Percentiles rank a stretch among this genome's conserved stretches.
Evolutionary conservation across 2,329 filamentous ascomycete genomes (phyloP).

Genomic region (Alternaria triticina): DNA sequence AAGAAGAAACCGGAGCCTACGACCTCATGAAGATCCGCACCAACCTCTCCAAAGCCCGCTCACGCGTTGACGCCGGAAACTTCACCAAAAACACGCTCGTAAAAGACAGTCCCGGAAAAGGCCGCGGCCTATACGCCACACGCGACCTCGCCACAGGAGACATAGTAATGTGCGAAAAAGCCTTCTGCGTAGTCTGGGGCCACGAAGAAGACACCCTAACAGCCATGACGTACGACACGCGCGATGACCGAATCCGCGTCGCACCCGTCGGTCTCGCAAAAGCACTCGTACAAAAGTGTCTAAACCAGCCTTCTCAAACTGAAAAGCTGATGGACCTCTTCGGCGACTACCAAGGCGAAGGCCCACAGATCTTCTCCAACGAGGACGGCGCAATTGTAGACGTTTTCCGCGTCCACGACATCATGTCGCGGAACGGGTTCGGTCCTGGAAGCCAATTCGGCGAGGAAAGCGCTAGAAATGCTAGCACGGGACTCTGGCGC

Average conservation of each 20-base stretch:
- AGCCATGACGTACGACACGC: constrained; percentile 54
- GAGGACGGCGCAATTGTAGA: constrained; percentile 55
- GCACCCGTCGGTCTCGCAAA: constrained; percentile 27
- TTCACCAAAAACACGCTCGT: constrained; percentile 54
- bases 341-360: constrained; percentile 47
- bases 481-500: constrained; percentile 50
- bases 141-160: constrained; percentile 57
- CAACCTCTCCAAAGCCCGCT: constrained; percentile 50
- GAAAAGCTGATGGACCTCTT: constrained; percentile 43
- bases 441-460: constrained; percentile 41
- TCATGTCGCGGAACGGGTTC: constrained; percentile 56
- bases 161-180: constrained; percentile 63
- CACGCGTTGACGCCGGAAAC: constrained; percentile 57
- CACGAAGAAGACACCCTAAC: constrained; percentile 52
- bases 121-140: constrained; percentile 61
- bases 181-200: constrained; percentile 54
- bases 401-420: constrained; percentile 56
- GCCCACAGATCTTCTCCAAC: constrained; percentile 39
- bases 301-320: constrained; percentile 50
- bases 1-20: constrained; percentile 52
- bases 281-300: constrained; percentile 55
- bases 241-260: constrained; percentile 39
- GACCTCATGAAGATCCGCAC: constrained; percentile 40
- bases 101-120: constrained; percentile 49
- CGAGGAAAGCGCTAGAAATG: constrained; percentile 27